Evolutionary conservation across 2,329 filamentous ascomycete species (phyloP).

Genomic region (Ophiocordyceps robertsii): DNA sequence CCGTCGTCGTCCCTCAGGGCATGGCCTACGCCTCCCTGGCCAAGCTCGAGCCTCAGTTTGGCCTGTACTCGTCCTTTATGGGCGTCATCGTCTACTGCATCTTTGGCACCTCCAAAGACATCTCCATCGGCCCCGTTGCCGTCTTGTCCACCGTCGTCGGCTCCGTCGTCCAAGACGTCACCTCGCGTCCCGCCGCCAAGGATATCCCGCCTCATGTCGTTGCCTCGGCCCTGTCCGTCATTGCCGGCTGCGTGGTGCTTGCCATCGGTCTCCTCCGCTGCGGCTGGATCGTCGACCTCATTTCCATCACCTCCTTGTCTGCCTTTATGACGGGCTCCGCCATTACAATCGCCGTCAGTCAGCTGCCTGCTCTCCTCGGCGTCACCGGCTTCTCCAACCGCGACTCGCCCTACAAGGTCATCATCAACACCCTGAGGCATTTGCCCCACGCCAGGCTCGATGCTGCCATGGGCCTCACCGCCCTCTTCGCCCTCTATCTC

Average conservation of each 20-base stretch:
- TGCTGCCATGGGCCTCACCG: conserved; percentile 78
- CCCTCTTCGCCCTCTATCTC: conserved; percentile 62
- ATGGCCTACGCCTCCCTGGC: conserved; percentile 92
- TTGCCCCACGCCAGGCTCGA: conserved; percentile 58
- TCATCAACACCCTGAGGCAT: conserved; percentile 70
- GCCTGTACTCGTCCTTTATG: conserved; percentile 82
- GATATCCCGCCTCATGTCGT: conserved; percentile 50
- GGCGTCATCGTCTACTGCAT: conserved; percentile 94
- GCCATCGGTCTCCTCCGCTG: conserved; percentile 66
- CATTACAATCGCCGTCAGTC: conserved; percentile 74
- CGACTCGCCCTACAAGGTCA: conserved; percentile 65
- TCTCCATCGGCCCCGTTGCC: conserved; percentile 92
- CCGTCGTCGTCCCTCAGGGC: conserved; percentile 77
- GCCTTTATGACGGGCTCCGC: conserved; percentile 97
- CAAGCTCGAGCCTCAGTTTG: conserved; percentile 66
- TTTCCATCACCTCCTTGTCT: conserved; percentile 77
- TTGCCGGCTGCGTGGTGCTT: conserved; percentile 64
- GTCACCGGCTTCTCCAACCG: conserved; percentile 62
- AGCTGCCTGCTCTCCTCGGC: conserved; percentile 72
- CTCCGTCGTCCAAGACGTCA: conserved; percentile 58
- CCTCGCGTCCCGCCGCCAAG: conserved; percentile 32
- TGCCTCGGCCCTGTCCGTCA: conserved; percentile 65
- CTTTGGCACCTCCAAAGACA: conserved; percentile 96
- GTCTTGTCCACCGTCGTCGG: conserved; percentile 90
- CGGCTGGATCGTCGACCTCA: conserved; percentile 88